Base-by-base conservation (phyloP, 805 yeast species). In the Wickerhamomyces chambardii region DNA sequence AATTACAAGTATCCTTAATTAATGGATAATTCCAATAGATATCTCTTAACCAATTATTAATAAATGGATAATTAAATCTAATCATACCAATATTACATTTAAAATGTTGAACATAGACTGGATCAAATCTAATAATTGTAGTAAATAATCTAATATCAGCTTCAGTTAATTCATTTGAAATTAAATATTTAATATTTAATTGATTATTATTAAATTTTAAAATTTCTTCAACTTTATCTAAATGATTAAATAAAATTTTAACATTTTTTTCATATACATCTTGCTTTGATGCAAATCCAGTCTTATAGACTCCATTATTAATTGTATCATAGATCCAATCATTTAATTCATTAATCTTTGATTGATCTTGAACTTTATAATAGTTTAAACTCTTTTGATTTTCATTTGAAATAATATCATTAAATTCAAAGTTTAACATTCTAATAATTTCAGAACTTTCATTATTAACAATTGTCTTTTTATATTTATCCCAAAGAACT, bases 21-120 rank as follows among this genome's bases (percentile, higher is more conserved):
- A 80, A 85, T 15, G 77, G 75, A 38, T 70, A 51, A 37, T 66
- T 56, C 95, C 96, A 87, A 62, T 89, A 92, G 48, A 92, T 68
- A 45, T 82, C 74, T 46, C 82, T 68, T 47, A 89, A 58, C 95
- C 95, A 90, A 40, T 74, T 63, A 59, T 86, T 81, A 36, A 89
- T 58, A 47, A 67, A 61, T 17, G 97, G 97, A 56, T 75, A 90
- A 43, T 85, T 84, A 30, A 50, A 56, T 53, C 96, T 74, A 48
- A 90, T 83, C 66, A 78, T 81, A 32, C 78, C 78, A 41, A 86
- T 58, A 58, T 90, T 90, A 58, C 95, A 84, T 62, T 90, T 92
- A 74, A 90, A 92, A 58, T 90, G 97, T 59, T 89, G 95, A 36
- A 82, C 90, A 53, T 90, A 90, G 17, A 87, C 95, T 1, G 94